Evolutionary conservation across 208 protist genomes (phyloP), one percentile per base, ranked within the genome.

Genomic region (Trypanosoma melophagium): DNA sequence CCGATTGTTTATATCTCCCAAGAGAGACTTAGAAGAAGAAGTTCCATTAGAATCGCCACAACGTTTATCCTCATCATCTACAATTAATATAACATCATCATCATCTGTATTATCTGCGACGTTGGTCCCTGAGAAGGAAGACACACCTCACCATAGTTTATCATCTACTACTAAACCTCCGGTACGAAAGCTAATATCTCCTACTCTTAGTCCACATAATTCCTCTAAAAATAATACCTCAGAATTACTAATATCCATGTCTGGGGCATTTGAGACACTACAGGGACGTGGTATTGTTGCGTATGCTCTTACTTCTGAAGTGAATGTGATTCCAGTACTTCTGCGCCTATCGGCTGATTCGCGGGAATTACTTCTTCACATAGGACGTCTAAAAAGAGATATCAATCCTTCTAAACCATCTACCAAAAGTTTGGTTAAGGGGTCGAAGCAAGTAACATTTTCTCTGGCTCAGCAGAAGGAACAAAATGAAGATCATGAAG

Each of bases 321-420:
- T 69, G 8, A 61, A 35, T 12, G 40, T 57, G 0, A 65, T 88
- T 16, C 77, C 80, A 0, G 49, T 76, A 0, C 59, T 77, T 3
- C 54, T 81, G 54, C 72, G 66, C 47, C 53, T 88, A 44, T 84
- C 81, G 4, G 50, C 21, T 10, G 82, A 90, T 66, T 41, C 47
- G 1, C 40, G 31, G 53, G 80, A 92, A 56, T 45, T 92, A 38
- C 68, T 81, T 9, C 79, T 88, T 45, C 60, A 75, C 7, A 47
- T 86, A 12, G 69, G 84, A 60, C 65, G 67, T 9, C 5, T 80
- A 12, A 56, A 54, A 55, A 35, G 45, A 24, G 12, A 12, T 28
- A 25, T 40, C 2, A 54, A 25, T 31, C 3, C 8, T 13, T 21
- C 7, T 44, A 44, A 44, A 14, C 7, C 7, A 14, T 14, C 7